Percentiles rank a stretch among this genome's conserved stretches.
Conservation (phyloP, 768 basidiomycete genomes). For the Coprinellus micaceus region DNA sequence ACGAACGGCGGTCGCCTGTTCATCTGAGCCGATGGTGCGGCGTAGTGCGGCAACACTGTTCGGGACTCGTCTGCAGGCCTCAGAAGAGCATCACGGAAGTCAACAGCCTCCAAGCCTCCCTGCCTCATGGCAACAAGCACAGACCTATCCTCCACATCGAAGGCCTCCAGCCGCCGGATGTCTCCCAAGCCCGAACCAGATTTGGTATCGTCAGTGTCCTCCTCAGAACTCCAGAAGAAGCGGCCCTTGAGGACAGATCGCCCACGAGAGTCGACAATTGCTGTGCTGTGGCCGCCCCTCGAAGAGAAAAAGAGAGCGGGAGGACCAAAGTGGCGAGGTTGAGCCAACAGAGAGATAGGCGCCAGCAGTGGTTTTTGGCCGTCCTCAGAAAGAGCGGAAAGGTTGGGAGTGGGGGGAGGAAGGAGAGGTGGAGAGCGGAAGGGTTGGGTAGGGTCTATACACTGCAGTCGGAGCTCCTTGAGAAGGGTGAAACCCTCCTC, state of each 20-base stretch:
- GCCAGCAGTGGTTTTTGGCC: slow-evolving; percentile 56
- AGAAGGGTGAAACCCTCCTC: slow-evolving; percentile 65
- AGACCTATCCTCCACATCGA: slow-evolving; percentile 71
- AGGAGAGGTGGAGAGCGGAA: slow-evolving; percentile 42
- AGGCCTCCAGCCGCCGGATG: slow-evolving; percentile 77
- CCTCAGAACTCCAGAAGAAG: slow-evolving; percentile 73
- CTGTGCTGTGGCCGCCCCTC: slow-evolving; percentile 85
- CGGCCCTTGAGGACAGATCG: slow-evolving; percentile 79
- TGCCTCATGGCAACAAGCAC: slow-evolving; percentile 84
- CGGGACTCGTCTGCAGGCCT: slow-evolving; percentile 80
- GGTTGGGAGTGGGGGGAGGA: slow-evolving; percentile 27
- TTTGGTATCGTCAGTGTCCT: slow-evolving; percentile 36
- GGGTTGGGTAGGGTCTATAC: slow-evolving; percentile 77
- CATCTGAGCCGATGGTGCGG: slow-evolving; percentile 53
- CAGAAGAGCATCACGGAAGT: slow-evolving; percentile 74
- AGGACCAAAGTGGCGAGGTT: slow-evolving; percentile 81
- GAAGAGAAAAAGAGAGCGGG: slow-evolving; percentile 85
- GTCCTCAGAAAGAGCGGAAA: slow-evolving; percentile 18
- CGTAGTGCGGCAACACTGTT: slow-evolving; percentile 66
- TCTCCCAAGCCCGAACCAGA: slow-evolving; percentile 63
- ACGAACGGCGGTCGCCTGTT: slow-evolving; percentile 74
- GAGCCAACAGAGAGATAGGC: slow-evolving; percentile 73
- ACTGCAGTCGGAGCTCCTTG: slow-evolving; percentile 72
- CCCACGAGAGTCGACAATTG: slow-evolving; percentile 84
- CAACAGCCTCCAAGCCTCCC: slow-evolving; percentile 79